Percentiles rank a stretch among this genome's conserved stretches.
Conservation (phyloP, 768 basidiomycete species). For the Hortiboletus campestris region DNA sequence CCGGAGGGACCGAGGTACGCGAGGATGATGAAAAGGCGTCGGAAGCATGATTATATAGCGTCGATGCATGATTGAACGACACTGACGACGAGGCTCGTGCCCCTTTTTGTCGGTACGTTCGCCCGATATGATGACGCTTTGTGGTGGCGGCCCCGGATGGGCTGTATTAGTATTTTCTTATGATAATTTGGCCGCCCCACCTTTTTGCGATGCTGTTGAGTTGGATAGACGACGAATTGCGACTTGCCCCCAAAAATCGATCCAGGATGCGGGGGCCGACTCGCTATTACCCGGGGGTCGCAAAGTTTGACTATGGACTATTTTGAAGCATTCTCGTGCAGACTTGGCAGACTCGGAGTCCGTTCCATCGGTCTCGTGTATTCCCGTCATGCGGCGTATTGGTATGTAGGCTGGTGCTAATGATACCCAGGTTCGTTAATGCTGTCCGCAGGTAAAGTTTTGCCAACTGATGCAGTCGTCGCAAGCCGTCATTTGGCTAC, state of each 20-base stretch:
- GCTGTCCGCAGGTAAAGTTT: too few species aligned
- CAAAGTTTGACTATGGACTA: too few species aligned
- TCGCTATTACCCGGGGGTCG: too few species aligned
- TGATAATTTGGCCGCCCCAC: not conserved
- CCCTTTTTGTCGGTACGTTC: not conserved
- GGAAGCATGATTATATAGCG: constrained; percentile 9
- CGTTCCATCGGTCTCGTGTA: too few species aligned
- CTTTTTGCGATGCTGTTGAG: not conserved
- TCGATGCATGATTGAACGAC: not conserved
- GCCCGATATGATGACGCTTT: not conserved
- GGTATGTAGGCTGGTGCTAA: too few species aligned
- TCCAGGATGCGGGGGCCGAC: too few species aligned
- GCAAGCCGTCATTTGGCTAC: too few species aligned
- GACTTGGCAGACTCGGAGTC: too few species aligned
- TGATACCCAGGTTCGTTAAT: too few species aligned
- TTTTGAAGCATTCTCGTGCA: too few species aligned
- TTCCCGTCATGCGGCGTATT: too few species aligned
- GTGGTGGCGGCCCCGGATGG: not conserved
- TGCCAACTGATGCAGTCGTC: too few species aligned
- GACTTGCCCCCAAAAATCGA: not conserved
- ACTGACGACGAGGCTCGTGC: not conserved
- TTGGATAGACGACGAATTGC: not conserved
- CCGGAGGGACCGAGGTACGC: not conserved
- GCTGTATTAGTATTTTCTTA: not conserved
- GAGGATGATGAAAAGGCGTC: constrained; percentile 21